Evolutionary conservation across 2,329 filamentous ascomycete genomes (phyloP).

Genomic region (Aspergillus sojae): DNA sequence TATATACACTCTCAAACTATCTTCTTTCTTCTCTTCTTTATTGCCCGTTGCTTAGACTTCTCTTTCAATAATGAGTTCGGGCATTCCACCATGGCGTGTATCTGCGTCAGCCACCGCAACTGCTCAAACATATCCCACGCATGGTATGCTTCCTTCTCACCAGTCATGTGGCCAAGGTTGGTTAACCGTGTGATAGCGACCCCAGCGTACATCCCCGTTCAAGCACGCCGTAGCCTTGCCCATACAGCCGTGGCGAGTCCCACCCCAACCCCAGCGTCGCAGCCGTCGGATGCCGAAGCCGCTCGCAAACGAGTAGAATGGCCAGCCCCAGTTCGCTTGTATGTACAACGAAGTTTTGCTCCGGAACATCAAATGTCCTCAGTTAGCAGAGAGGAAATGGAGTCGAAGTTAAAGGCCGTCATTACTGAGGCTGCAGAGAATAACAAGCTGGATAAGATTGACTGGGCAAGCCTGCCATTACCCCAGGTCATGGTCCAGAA

Average conservation of each 20-base stretch:
- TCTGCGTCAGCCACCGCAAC: slow-evolving; percentile 34
- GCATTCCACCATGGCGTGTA: slow-evolving; percentile 43
- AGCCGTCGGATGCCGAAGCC: slow-evolving; percentile 40
- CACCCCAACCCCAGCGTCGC: slow-evolving; percentile 24
- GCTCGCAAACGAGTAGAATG: slow-evolving; percentile 67
- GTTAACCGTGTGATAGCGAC: slow-evolving; percentile 37
- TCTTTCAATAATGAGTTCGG: slow-evolving; percentile 39
- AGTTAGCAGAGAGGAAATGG: slow-evolving; percentile 71
- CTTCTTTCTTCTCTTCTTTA: slow-evolving; percentile 12
- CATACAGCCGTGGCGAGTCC: slow-evolving; percentile 35
- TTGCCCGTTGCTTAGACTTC: slow-evolving; percentile 19
- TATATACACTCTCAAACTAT: slow-evolving; percentile 16
- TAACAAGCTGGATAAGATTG: slow-evolving; percentile 69
- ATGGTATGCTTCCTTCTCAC: slow-evolving; percentile 32
- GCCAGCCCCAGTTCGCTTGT: slow-evolving; percentile 78
- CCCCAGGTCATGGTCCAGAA: slow-evolving; percentile 81
- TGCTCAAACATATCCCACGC: slow-evolving; percentile 30
- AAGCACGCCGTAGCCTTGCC: slow-evolving; percentile 63
- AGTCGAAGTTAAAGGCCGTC: slow-evolving; percentile 79
- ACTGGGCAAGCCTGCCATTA: slow-evolving; percentile 82
- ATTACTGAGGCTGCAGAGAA: slow-evolving; percentile 81
- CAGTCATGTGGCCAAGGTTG: not conserved
- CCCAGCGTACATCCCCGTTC: slow-evolving; percentile 63
- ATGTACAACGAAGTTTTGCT: slow-evolving; percentile 87
- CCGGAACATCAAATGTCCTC: slow-evolving; percentile 67